Conservation (phyloP, 768 basidiomycete genomes). For the Termitomyces heimii region DNA sequence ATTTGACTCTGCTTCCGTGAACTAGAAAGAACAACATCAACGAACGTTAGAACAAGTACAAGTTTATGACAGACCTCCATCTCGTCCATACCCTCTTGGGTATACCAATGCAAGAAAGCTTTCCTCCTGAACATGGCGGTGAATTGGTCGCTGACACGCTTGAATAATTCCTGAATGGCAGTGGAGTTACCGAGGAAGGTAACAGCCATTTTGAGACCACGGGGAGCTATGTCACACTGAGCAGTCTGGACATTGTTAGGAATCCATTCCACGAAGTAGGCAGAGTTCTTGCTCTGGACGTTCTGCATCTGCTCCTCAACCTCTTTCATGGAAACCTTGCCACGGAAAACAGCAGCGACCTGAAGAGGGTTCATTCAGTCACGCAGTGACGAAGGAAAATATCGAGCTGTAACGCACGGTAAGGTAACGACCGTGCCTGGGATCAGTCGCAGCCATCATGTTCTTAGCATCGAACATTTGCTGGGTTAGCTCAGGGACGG, state of each 20-base stretch:
- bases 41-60: background rate
- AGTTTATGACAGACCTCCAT: slow-evolving; percentile 58
- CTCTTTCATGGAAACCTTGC: slow-evolving; percentile 99
- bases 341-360: slow-evolving; percentile 97
- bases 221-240: slow-evolving; percentile 96
- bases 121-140: slow-evolving; percentile 99
- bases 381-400: background rate
- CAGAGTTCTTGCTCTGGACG: slow-evolving; percentile 95
- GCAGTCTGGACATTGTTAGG: slow-evolving; percentile 98
- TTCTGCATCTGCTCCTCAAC: slow-evolving; percentile 99
- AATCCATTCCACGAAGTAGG: slow-evolving; percentile 99
- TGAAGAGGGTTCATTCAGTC: slow-evolving; percentile 14
- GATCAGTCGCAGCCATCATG: slow-evolving; percentile 99
- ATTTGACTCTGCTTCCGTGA: slow-evolving; percentile 98
- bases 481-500: slow-evolving; percentile 94
- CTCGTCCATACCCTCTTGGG: slow-evolving; percentile 99
- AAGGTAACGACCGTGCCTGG: slow-evolving; percentile 94
- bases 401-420: slow-evolving; percentile 48
- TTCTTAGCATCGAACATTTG: slow-evolving; percentile 99
- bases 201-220: slow-evolving; percentile 93
- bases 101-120: slow-evolving; percentile 99
- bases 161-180: slow-evolving; percentile 96
- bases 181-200: slow-evolving; percentile 98
- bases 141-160: slow-evolving; percentile 98
- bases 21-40: slow-evolving; percentile 31